phyloP scores from a whole-genome alignment of 306 rosid species.

The Quercus mongolica region DNA sequence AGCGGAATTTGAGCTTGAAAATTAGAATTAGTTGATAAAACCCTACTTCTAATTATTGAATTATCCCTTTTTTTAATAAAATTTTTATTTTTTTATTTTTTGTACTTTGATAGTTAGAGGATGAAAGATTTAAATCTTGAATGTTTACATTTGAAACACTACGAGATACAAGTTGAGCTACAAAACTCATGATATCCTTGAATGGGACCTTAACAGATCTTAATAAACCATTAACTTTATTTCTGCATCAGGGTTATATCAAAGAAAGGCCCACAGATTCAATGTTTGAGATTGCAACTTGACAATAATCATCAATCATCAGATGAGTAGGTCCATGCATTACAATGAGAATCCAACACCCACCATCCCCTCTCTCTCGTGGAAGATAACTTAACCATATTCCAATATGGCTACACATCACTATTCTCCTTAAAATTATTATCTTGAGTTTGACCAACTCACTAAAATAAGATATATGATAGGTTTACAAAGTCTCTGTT shows the following conservation, averaged over 20 bases:
- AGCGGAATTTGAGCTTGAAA: too few relatives aligned
- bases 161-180: too few relatives aligned
- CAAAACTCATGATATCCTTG: too few relatives aligned
- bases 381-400: background rate
- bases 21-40: too few relatives aligned
- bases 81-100: too few relatives aligned
- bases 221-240: slow-evolving; percentile 13
- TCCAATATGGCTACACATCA: slow-evolving; percentile 9
- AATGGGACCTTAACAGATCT: background rate
- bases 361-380: slow-evolving; percentile 17
- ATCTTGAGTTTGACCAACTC: slow-evolving; percentile 33
- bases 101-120: too few relatives aligned
- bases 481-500: slow-evolving; percentile 19
- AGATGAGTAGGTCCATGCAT: slow-evolving; percentile 43
- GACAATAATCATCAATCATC: slow-evolving; percentile 30
- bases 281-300: slow-evolving; percentile 37
- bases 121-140: too few relatives aligned
- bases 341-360: slow-evolving; percentile 24
- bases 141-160: too few relatives aligned
- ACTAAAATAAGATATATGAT: background rate
- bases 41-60: too few relatives aligned
- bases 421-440: slow-evolving; percentile 30
- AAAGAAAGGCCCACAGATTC: slow-evolving; percentile 32
- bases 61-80: too few relatives aligned
- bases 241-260: slow-evolving; percentile 8